phyloP scores from a whole-genome alignment of 2,329 filamentous ascomycete species.

The Colletotrichum tamarilloi region DNA sequence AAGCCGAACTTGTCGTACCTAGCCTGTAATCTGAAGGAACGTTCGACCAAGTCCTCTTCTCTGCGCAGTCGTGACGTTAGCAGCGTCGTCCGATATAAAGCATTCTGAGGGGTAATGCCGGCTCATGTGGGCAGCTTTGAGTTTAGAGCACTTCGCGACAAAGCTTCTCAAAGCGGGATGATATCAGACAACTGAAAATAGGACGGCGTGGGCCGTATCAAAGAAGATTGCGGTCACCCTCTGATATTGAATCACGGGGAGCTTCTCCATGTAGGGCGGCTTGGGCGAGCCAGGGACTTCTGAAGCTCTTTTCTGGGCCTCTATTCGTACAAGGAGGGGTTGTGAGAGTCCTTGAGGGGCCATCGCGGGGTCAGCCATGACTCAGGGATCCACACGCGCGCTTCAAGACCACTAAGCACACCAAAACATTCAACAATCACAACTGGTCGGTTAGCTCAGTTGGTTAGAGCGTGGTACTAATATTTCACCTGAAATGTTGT shows the following conservation, averaged over 20 bases:
- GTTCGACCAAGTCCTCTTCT: not conserved
- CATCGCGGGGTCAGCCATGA: not conserved
- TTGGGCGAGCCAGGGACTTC: not conserved
- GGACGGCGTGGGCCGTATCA: not conserved
- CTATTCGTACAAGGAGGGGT: not conserved
- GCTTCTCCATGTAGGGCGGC: not conserved
- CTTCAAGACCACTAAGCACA: too few species aligned
- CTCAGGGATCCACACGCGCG: not conserved
- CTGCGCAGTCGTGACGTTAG: not conserved
- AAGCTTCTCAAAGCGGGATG: not conserved
- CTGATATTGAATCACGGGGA: not conserved
- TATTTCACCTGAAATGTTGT: slow-evolving; percentile 20
- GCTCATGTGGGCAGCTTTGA: not conserved
- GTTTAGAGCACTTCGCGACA: not conserved
- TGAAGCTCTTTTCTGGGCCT: not conserved
- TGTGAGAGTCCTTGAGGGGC: not conserved
- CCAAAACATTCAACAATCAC: rapidly evolving
- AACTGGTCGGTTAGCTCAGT: slow-evolving; percentile 35
- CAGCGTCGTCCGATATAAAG: not conserved
- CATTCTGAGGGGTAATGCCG: not conserved
- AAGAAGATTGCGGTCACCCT: not conserved
- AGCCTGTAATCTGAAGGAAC: too few species aligned
- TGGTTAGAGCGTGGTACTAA: slow-evolving; percentile 37
- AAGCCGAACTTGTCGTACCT: too few species aligned
- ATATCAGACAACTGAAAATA: not conserved